phyloP scores from a whole-genome alignment of 306 rosid species.

The Boehmeria nivea region DNA sequence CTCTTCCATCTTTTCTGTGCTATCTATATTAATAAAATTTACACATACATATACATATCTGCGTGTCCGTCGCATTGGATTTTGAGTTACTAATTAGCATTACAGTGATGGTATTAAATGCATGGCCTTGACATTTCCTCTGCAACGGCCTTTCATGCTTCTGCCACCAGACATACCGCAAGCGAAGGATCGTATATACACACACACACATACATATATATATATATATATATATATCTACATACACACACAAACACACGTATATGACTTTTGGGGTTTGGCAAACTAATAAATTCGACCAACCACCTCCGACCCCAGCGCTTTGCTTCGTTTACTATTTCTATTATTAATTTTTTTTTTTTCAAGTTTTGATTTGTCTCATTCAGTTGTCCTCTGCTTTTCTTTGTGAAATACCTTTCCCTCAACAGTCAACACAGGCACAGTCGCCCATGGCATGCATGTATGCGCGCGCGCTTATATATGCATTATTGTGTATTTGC shows the following conservation, averaged over 20 bases:
- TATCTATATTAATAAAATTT: not conserved
- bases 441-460: too few relatives aligned
- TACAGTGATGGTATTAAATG: conserved; percentile 20
- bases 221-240: conserved; percentile 1
- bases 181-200: not conserved
- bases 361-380: conserved; percentile 19
- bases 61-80: conserved; percentile 18
- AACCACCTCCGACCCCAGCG: conserved; percentile 26
- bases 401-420: conserved; percentile 18
- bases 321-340: not conserved
- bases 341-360: not conserved
- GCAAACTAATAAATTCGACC: conserved; percentile 21
- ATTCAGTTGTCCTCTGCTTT: conserved; percentile 33
- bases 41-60: not conserved
- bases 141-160: conserved; percentile 36
- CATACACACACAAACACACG: not conserved
- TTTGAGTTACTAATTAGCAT: conserved; percentile 19
- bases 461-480: not conserved
- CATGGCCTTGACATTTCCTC: conserved; percentile 41
- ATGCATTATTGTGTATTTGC: not conserved
- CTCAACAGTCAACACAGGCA: too few relatives aligned
- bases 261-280: not conserved
- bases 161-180: conserved; percentile 12
- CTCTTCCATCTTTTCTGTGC: conserved; percentile 19
- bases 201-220: not conserved